Evolutionary conservation across 306 rosid species (phyloP).

Genomic region (Prunus salicina): DNA sequence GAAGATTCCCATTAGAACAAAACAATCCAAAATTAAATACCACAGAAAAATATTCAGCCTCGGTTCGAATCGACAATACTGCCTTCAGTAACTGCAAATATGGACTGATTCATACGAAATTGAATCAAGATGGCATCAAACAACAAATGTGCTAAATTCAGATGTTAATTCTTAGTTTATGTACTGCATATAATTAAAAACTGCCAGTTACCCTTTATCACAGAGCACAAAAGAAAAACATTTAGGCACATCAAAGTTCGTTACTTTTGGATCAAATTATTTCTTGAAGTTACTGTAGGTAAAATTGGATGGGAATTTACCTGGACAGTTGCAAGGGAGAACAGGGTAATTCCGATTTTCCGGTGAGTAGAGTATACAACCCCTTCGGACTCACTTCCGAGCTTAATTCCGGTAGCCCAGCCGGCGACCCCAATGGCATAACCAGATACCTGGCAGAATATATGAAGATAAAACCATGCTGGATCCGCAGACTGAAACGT

Average conservation of each 20-base stretch:
- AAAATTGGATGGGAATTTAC: slow-evolving; percentile 22
- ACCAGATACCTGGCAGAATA: slow-evolving; percentile 59
- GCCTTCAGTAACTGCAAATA: neutral
- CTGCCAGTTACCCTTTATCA: neutral
- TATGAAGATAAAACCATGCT: slow-evolving; percentile 90
- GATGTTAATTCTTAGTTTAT: neutral
- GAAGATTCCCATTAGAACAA: slow-evolving; percentile 12
- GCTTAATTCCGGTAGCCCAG: slow-evolving; percentile 87
- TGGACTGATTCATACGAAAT: neutral
- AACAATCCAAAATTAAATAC: neutral
- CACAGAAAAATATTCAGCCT: neutral
- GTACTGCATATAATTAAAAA: too few species aligned
- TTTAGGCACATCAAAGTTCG: neutral
- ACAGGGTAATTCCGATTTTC: slow-evolving; percentile 70
- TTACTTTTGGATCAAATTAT: neutral
- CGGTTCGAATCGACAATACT: neutral
- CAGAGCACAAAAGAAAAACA: neutral
- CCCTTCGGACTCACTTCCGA: slow-evolving; percentile 63
- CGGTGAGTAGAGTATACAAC: slow-evolving; percentile 44
- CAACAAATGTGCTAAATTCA: neutral
- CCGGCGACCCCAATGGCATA: slow-evolving; percentile 87
- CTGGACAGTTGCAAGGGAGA: slow-evolving; percentile 73
- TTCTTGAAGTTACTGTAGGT: neutral
- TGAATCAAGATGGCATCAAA: neutral
- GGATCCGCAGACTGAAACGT: slow-evolving; percentile 75